phyloP scores from a whole-genome alignment of 176 grass and related monocot species.

The Cocos nucifera region DNA sequence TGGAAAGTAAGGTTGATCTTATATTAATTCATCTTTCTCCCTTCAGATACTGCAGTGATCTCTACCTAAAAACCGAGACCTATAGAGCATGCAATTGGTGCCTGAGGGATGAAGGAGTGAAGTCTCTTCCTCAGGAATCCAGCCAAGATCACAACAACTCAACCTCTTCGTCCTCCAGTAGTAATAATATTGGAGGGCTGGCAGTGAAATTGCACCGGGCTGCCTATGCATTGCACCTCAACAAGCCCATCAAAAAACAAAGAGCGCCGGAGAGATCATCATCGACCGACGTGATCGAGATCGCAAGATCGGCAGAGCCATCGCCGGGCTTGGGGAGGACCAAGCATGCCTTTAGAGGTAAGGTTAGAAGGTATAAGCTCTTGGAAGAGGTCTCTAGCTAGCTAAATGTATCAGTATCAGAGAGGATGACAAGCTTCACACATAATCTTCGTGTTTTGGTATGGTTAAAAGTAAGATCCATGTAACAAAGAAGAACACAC shows the following conservation, averaged over 20 bases:
- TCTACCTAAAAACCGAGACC: conserved; percentile 51
- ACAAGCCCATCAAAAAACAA: conserved; percentile 46
- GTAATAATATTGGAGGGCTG: no score
- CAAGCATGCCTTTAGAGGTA: conserved; percentile 34
- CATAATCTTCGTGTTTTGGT: no score
- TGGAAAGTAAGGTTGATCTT: no score
- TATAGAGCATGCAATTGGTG: conserved; percentile 91
- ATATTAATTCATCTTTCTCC: not conserved
- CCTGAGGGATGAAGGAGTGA: conserved; percentile 34
- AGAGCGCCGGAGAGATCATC: conserved; percentile 9
- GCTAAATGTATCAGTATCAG: conserved; percentile 13
- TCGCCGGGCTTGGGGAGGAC: not conserved
- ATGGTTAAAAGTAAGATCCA: no score
- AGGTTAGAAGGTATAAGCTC: conserved; percentile 71
- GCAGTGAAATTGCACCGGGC: not conserved
- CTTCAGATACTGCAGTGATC: conserved; percentile 72
- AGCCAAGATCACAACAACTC: not conserved
- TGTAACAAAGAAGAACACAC: no score
- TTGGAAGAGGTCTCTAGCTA: conserved; percentile 64
- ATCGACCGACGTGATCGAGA: not conserved
- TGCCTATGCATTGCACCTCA: conserved; percentile 17
- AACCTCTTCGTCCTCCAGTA: no score
- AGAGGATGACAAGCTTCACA: no score
- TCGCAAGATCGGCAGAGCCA: not conserved
- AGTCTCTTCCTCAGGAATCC: no score